A percentile compares a stretch with the other conserved stretches of the same genome.
Conservation (phyloP, 257 asterid genomes). For the Solanum dulcamara region DNA sequence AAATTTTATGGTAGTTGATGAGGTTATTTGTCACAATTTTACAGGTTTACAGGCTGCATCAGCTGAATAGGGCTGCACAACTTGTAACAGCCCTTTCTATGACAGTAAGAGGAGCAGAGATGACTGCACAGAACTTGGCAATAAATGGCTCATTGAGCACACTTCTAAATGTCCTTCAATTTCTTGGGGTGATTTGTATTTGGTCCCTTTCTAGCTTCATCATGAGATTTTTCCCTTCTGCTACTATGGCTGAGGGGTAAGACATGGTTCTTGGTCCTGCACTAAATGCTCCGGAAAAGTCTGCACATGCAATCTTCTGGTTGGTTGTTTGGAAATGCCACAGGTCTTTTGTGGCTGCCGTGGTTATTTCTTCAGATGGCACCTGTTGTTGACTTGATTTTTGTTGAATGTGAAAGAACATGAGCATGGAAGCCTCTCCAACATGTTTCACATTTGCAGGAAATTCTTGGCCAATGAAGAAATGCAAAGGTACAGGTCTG, state of each 20-base stretch:
- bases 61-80: constrained; percentile 91
- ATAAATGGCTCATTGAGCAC: constrained; percentile 68
- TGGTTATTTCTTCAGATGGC: not conserved
- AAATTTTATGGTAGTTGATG: not conserved
- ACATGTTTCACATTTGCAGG: not conserved
- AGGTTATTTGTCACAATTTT: not conserved
- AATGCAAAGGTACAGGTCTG: not conserved
- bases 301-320: not conserved
- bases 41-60: constrained; percentile 90
- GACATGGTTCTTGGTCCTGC: not conserved
- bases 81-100: constrained; percentile 86
- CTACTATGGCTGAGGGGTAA: constrained; percentile 22
- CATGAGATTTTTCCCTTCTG: constrained; percentile 52
- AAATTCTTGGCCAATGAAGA: not conserved
- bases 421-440: not conserved
- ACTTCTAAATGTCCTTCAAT: constrained; percentile 70
- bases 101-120: constrained; percentile 90
- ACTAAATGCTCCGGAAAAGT: not conserved
- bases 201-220: constrained; percentile 96
- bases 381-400: not conserved
- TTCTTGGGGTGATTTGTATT: constrained; percentile 77
- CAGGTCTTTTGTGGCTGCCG: not conserved
- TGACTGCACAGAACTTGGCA: constrained; percentile 84
- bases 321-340: not conserved
- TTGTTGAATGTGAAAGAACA: not conserved